Evolutionary conservation across 768 basidiomycete genomes (phyloP), one percentile per base, ranked within the genome.

Genomic region (Pleurotus cornucopiae): DNA sequence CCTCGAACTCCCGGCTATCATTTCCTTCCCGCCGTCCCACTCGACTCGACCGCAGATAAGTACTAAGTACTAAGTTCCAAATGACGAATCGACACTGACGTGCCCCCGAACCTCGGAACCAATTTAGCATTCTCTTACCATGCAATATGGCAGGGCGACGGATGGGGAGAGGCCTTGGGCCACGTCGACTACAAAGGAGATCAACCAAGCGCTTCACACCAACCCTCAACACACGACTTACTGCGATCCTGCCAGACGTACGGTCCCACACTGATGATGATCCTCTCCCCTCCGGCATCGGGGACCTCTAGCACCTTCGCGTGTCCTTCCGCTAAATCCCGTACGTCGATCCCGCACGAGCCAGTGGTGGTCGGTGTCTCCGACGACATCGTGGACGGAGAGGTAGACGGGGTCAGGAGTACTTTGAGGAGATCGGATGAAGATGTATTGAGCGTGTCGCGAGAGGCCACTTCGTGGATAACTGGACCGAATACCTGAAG

Each of bases 241-340:
- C 64, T 51, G 56, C 58, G 64, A 49, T 66, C 62, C 26, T 66
- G 65, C 60, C 58, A 65, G 7, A 52, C 47, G 49, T 52, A 61
- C 16, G 53, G 38, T 9, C 41, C 55, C n/a, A 39, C 51, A n/a
- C 34, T 40, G n/a, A 52, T 20, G 21, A 52, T 39, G 38, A 52
- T n/a, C 41, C 41, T 44, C 49, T 85, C 71, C 1, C 80, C 81
- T 3, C 75, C 74, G 0, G 83, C 83, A 6, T 74, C 74, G 4
- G 71, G 69, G 18, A 68, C 76, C 49, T 73, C 70, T 7, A 88
- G 68, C 2, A 82, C 80, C 3, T 67, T 64, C 1, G 75, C 72
- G 61, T 88, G 85, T 0, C 79, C 83, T 13, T 70, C 66, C 0
- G 79, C 83, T 30, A 81, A 63, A 61, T 84, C 80, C 16, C 76